Evolutionary conservation across 2,329 filamentous ascomycete genomes (phyloP).

Genomic region (Colletotrichum tanaceti): DNA sequence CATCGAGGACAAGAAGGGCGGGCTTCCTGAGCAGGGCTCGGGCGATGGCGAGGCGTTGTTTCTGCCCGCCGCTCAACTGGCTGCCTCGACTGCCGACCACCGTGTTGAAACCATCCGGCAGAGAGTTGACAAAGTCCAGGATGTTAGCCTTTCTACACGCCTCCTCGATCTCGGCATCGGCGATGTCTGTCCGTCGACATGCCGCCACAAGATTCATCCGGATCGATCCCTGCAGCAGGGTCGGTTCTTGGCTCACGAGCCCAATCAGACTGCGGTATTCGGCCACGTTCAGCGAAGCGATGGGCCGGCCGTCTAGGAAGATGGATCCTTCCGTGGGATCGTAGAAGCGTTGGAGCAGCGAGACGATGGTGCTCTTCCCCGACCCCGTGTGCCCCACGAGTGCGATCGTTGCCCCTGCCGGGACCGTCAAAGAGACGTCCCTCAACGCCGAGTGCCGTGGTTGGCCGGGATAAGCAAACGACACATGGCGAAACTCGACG

Average conservation of each 20-base stretch:
- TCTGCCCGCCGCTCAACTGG: conserved; percentile 77
- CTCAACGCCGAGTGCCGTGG: not conserved
- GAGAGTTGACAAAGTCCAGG: conserved; percentile 56
- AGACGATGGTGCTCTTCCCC: conserved; percentile 78
- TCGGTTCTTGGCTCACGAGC: conserved; percentile 79
- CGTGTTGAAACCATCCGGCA: conserved; percentile 66
- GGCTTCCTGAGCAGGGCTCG: conserved; percentile 71
- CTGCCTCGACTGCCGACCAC: conserved; percentile 74
- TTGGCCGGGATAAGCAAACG: too few relatives aligned
- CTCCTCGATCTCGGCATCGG: conserved; percentile 48
- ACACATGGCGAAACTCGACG: too few relatives aligned
- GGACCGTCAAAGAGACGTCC: conserved; percentile 18
- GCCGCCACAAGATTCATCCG: conserved; percentile 76
- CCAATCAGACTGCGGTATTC: conserved; percentile 72
- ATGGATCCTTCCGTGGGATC: conserved; percentile 73
- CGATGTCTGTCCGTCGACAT: conserved; percentile 38
- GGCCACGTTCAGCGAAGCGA: conserved; percentile 57
- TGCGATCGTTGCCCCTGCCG: conserved; percentile 63
- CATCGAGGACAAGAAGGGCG: conserved; percentile 73
- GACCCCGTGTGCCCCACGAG: conserved; percentile 77
- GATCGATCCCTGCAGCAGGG: conserved; percentile 68
- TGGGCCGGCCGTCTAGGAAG: conserved; percentile 70
- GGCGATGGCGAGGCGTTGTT: conserved; percentile 73
- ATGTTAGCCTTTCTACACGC: conserved; percentile 59
- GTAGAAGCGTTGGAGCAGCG: conserved; percentile 76